A percentile compares a stretch with the other conserved stretches of the same genome.
Conservation (phyloP, 371 early-diverging fungal species). For the Dichotomocladium elegans region DNA sequence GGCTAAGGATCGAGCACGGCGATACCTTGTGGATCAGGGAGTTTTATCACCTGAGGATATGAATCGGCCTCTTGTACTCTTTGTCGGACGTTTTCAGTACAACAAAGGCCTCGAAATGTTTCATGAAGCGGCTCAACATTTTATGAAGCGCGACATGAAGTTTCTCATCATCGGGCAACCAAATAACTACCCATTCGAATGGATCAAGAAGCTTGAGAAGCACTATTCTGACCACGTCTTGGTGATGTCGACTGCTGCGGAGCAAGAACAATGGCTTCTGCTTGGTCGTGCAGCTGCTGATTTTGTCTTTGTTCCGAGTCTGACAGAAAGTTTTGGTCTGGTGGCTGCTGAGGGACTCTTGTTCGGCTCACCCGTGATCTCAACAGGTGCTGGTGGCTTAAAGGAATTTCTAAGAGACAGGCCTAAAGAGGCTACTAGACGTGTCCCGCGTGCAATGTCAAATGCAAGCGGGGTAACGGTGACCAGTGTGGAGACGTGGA, state of each 20-base stretch:
- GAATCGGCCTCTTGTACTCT: conserved; percentile 48
- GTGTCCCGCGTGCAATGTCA: neutral
- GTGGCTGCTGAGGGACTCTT: conserved; percentile 56
- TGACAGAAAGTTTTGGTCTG: conserved; percentile 47
- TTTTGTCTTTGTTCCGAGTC: conserved; percentile 52
- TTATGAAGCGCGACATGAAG: conserved; percentile 42
- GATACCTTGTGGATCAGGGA: conserved; percentile 39
- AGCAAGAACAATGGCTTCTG: conserved; percentile 49
- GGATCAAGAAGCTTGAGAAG: conserved; percentile 31
- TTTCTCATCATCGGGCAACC: conserved; percentile 57
- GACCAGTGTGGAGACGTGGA: conserved; percentile 2
- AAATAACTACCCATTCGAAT: conserved; percentile 46
- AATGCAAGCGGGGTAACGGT: neutral
- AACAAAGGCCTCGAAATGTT: conserved; percentile 47
- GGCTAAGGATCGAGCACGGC: conserved; percentile 50
- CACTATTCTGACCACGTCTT: conserved; percentile 45
- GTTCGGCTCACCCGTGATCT: conserved; percentile 57
- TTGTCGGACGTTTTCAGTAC: conserved; percentile 51
- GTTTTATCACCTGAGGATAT: conserved; percentile 41
- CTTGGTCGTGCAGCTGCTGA: conserved; percentile 59
- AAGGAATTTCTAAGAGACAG: conserved; percentile 50
- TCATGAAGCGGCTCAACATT: conserved; percentile 29
- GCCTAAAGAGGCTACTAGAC: neutral
- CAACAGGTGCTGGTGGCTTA: conserved; percentile 51
- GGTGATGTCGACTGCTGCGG: conserved; percentile 37